Base-by-base conservation (phyloP, 306 rosid genomes). In the Rosa chinensis region DNA sequence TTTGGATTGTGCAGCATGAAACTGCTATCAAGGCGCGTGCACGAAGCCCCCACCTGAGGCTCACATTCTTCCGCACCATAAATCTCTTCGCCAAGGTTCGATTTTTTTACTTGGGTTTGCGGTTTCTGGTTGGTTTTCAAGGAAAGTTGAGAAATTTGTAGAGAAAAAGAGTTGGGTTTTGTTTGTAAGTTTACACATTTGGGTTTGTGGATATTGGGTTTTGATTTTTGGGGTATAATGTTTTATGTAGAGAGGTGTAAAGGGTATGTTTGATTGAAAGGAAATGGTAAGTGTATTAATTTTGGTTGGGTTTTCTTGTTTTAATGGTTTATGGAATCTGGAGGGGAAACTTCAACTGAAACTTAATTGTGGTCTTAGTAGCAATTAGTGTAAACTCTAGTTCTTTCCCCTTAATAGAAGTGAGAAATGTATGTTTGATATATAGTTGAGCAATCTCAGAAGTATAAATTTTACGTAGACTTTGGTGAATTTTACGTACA, bases 1-100 rank as follows among this genome's bases (percentile, higher is more conserved):
- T 87, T 80, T 95, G 98, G 99, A 91, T 95, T 70, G 92, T 95
- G 25, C 94, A 90, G 84, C 98, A 91, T 55, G 90, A 87, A 82
- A 90, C 86, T 78, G 98, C 97, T 4, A 74, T 95, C 53, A 91
- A 87, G 77, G 40, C 71, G 66, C 61, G 72, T 78, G 94, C 85
- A 16, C 85, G 86, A 5, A 91, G 88, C 23, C 98, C 98, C 10
- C 93, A 92, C 69, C 84, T 92, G 11, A 87, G 97, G 72, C 91
- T 95, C 76, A 88, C 87, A 13, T 95, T 92, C 89, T 91, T 92
- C 73, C 92, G 99, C 47, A 89, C 97, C 78, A 84, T 92, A 86
- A 88, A 82, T 83, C 93, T 95, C 69, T 93, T 92, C 82, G 82
- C 98, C 64, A 92, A 95, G 94, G 98, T 92, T 40, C 10, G 32